Percentiles rank a stretch among this genome's conserved stretches.
Evolutionary conservation across 345 rosid genomes (phyloP).

Genomic region (Eucalyptus brandiana): DNA sequence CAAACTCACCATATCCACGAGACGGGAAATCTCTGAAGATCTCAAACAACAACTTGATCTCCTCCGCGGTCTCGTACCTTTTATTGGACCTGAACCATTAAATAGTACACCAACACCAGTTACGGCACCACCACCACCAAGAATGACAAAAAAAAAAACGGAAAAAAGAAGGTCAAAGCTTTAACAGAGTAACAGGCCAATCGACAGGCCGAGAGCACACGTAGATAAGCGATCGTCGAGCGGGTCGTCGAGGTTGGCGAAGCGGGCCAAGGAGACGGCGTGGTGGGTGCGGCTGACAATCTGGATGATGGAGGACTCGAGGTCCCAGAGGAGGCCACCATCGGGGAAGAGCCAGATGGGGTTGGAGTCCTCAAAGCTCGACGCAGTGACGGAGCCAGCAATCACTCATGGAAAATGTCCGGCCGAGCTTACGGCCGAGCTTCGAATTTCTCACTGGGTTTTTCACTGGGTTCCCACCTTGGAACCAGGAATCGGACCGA

Average conservation of each 20-base stretch:
- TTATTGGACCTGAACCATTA: constrained; percentile 45
- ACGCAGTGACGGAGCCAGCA: constrained; percentile 14
- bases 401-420: neutral
- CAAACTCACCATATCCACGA: constrained; percentile 87
- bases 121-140: neutral
- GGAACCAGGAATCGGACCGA: too few relatives aligned
- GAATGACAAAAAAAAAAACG: neutral
- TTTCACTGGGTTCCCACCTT: too few relatives aligned
- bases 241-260: constrained; percentile 20
- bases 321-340: constrained; percentile 22
- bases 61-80: constrained; percentile 51
- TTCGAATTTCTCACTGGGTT: too few relatives aligned
- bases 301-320: constrained; percentile 36
- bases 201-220: neutral
- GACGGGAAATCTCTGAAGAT: constrained; percentile 78
- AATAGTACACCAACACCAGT: neutral
- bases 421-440: too few relatives aligned
- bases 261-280: constrained; percentile 64
- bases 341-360: constrained; percentile 58
- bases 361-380: constrained; percentile 50
- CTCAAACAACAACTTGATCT: constrained; percentile 58
- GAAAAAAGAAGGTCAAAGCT: neutral
- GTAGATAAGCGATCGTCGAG: neutral
- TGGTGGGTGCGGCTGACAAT: constrained; percentile 46
- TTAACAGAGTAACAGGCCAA: neutral